phyloP scores from a whole-genome alignment of 768 basidiomycete species.

The Tulasnella sp. region DNA sequence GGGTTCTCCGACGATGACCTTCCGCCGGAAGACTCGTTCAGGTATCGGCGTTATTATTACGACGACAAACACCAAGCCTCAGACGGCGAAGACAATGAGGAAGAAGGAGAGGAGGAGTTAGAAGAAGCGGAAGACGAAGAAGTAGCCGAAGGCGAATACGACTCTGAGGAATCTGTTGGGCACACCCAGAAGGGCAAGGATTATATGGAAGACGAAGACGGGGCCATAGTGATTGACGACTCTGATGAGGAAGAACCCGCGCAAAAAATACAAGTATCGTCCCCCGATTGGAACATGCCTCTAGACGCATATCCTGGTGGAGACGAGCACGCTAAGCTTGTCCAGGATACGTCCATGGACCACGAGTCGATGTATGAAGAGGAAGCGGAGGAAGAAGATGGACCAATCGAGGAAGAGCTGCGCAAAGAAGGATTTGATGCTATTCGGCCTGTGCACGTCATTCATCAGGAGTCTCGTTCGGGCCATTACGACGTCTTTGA shows the following conservation, averaged over 20 bases:
- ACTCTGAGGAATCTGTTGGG: neutral
- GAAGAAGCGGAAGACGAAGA: neutral
- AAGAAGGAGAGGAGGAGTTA: neutral
- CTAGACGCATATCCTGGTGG: neutral
- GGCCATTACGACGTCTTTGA: neutral
- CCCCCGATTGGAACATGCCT: neutral
- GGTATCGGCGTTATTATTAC: neutral
- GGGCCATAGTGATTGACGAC: neutral
- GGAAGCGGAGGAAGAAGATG: neutral
- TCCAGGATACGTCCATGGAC: neutral
- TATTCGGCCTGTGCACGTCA: neutral
- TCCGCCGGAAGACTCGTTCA: neutral
- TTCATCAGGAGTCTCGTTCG: neutral
- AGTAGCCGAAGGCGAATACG: neutral
- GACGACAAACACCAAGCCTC: neutral
- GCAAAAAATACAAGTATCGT: neutral
- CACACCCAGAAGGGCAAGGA: slow-evolving; percentile 2
- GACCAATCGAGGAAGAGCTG: neutral
- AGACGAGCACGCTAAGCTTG: neutral
- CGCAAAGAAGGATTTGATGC: neutral
- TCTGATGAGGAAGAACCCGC: neutral
- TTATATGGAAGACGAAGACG: neutral
- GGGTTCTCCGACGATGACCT: neutral
- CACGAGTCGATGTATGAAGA: neutral
- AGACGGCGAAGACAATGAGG: neutral